Evolutionary conservation across 2,329 filamentous ascomycete genomes (phyloP), one percentile per base, ranked within the genome.

Genomic region (Colletotrichum shisoi): DNA sequence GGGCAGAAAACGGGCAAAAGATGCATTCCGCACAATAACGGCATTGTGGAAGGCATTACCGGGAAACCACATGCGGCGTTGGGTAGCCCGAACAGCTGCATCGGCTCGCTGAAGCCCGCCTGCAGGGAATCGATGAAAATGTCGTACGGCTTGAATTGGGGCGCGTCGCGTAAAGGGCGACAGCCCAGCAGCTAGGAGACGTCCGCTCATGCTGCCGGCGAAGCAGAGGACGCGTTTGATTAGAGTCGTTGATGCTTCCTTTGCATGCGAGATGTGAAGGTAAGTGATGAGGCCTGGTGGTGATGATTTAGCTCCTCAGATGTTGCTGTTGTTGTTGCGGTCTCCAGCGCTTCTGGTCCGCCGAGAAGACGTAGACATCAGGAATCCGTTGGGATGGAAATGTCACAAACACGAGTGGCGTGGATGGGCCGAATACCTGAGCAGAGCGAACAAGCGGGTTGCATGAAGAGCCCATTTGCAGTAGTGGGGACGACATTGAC

Each of bases 1-100:
- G 2, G 96, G 96, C 39, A 99, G 81, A 68, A 89, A 83, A 56
- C 88, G 82, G 49, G 79, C 85, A 72, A 89, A 90, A 7, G 87
- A 90, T 27, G 83, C 87, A 76, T 89, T 90, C 63, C 88, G 84
- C 11, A 84, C 83, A 54, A 83, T 81, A 53, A 90, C 87, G 44
- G 86, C 85, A 82, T 97, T 96, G 79, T 97, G 94, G 72, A 97
- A 92, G 24, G 89, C 86, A 74, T 92, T 95, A 57, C 91, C 91
- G 13, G 89, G 83, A n/a, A 92, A 89, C 90, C 91, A 95, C 77
- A 89, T 84, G 69, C 89, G 86, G 62, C 85, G 83, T 76, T 86
- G 81, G 74, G 87, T 82, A 75, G 85, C 81, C 74, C 88, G 85
- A 72, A 88, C 82, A 72, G 85, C 82, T 69, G 85, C 83, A 79